phyloP scores from a whole-genome alignment of 2,329 filamentous ascomycete genomes.

The Alternaria brassicae region DNA sequence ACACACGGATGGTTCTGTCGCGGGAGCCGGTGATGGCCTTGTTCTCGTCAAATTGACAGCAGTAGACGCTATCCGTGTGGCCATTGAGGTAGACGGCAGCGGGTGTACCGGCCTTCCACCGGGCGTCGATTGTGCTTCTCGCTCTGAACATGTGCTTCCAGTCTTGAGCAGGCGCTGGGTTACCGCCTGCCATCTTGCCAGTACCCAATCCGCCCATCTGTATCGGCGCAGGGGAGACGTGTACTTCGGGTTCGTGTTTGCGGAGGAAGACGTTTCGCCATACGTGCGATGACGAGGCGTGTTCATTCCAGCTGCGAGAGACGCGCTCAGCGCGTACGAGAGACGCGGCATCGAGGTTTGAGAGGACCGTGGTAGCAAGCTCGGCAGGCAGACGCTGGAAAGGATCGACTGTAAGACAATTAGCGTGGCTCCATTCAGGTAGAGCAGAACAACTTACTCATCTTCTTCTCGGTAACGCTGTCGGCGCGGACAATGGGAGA shows the following conservation, averaged over 20 bases:
- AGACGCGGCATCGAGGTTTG: conserved; percentile 65
- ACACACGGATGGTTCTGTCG: conserved; percentile 93
- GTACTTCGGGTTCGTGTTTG: conserved; percentile 58
- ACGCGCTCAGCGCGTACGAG: conserved; percentile 64
- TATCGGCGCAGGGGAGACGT: conserved; percentile 55
- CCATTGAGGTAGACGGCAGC: conserved; percentile 89
- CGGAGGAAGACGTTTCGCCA: conserved; percentile 69
- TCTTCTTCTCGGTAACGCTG: conserved; percentile 43
- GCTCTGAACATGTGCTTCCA: conserved; percentile 88
- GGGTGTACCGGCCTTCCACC: conserved; percentile 81
- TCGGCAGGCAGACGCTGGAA: conserved; percentile 64
- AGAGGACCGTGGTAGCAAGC: conserved; percentile 65
- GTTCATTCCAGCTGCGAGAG: conserved; percentile 63
- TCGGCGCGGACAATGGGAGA: conserved; percentile 44
- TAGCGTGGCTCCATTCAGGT: conserved; percentile 6
- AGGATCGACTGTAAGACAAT: conserved; percentile 56
- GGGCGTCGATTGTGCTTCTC: conserved; percentile 74
- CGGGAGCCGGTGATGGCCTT: conserved; percentile 98
- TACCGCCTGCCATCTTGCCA: conserved; percentile 59
- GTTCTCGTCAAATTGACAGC: conserved; percentile 95
- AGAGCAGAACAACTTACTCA: conserved; percentile 36
- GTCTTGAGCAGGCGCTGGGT: conserved; percentile 64
- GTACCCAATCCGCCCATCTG: conserved; percentile 62
- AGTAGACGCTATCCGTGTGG: conserved; percentile 96
- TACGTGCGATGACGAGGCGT: conserved; percentile 64